Conservation (phyloP, 169 alveolate genomes). For the Plasmodium fragile region DNA sequence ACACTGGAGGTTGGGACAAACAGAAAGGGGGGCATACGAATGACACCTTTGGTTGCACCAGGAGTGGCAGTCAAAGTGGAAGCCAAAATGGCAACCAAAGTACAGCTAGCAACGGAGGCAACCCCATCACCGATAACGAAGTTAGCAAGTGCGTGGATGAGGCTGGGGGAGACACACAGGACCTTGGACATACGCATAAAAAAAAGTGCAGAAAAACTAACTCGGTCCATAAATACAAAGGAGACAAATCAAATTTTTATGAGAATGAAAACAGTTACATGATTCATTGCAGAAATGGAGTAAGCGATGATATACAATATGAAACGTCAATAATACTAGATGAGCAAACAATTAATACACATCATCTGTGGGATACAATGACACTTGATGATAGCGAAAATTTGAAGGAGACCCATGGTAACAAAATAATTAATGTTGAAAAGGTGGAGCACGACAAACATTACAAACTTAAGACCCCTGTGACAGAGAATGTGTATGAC, state of each 20-base stretch:
- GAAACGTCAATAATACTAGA: constrained; percentile 33
- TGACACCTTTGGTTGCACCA: neutral
- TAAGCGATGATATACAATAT: neutral
- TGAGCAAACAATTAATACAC: constrained; percentile 3
- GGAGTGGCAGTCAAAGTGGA: neutral
- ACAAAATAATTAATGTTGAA: neutral
- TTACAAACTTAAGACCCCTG: neutral
- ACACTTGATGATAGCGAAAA: neutral
- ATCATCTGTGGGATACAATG: neutral
- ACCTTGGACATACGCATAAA: neutral
- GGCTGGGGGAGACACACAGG: neutral
- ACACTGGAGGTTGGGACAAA: neutral
- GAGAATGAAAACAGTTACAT: neutral
- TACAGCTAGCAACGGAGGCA: neutral
- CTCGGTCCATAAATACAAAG: neutral
- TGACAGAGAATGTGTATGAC: neutral
- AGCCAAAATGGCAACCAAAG: neutral
- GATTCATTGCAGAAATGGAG: neutral
- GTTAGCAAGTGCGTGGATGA: neutral
- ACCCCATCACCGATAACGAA: neutral
- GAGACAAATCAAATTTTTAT: neutral
- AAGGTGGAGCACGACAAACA: neutral
- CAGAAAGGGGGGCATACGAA: neutral
- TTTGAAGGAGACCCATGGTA: neutral
- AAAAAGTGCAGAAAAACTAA: neutral